Conservation (phyloP, 2,329 filamentous ascomycete genomes). For the Monosporascus sp. region DNA sequence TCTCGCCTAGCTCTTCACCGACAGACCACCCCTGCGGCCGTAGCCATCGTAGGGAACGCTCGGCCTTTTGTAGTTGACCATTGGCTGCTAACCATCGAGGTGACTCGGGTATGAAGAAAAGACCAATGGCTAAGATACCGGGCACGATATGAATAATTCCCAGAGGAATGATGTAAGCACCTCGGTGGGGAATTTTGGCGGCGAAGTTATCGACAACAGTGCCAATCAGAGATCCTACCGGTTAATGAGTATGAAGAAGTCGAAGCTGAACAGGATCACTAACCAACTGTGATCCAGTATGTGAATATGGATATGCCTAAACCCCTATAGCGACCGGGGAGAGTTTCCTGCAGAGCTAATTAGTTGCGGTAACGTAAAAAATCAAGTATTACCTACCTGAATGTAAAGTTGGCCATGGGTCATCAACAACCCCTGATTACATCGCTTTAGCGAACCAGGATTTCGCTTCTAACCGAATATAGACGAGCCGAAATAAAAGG, state of each 20-base stretch:
- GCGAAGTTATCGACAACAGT: constrained; percentile 46
- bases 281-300: constrained; percentile 43
- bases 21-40: constrained; percentile 26
- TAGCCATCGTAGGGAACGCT: constrained; percentile 27
- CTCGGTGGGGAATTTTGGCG: constrained; percentile 15
- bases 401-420: constrained; percentile 28
- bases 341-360: constrained; percentile 32
- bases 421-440: constrained; percentile 26
- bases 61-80: constrained; percentile 24
- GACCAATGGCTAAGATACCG: constrained; percentile 27
- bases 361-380: not conserved
- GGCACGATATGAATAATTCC: constrained; percentile 30
- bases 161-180: constrained; percentile 23
- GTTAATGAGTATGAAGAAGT: constrained; percentile 12
- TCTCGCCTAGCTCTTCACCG: constrained; percentile 30
- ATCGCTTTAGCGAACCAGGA: not conserved
- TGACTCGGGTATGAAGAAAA: constrained; percentile 36
- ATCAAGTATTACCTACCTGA: constrained; percentile 7
- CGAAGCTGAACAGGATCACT: constrained; percentile 20
- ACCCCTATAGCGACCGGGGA: constrained; percentile 41
- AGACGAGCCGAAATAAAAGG: not conserved
- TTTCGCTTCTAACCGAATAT: no score
- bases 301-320: constrained; percentile 42
- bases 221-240: constrained; percentile 40
- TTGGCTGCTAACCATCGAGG: constrained; percentile 35